These are phyloP conservation scores for Ailanthus altissimus DNA, from an alignment of 345 rosid species.

Conservation along the genomic window DNA sequence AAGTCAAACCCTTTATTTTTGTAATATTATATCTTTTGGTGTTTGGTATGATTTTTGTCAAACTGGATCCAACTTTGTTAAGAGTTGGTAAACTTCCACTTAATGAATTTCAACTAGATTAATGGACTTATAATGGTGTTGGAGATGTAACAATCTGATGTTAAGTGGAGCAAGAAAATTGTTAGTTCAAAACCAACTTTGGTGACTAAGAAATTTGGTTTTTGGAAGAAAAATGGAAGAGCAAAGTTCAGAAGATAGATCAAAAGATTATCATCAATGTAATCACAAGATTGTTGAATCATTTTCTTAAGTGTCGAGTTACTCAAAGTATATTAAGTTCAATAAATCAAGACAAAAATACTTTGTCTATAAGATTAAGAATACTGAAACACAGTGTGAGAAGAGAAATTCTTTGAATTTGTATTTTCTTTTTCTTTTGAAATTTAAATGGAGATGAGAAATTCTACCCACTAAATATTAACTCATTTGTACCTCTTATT, in stretches of 20 bases:
- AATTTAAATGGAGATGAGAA: too few relatives aligned
- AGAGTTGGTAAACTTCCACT: background rate
- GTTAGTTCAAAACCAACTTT: too few relatives aligned
- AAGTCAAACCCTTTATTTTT: background rate
- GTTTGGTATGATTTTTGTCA: background rate
- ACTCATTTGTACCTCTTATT: too few relatives aligned
- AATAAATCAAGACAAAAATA: background rate
- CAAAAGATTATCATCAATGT: background rate
- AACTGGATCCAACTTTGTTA: too few relatives aligned
- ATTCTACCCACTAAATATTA: too few relatives aligned
- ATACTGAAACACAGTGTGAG: background rate
- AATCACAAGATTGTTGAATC: background rate
- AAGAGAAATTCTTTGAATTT: too few relatives aligned
- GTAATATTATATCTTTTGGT: background rate
- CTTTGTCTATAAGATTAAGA: background rate
- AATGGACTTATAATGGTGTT: background rate
- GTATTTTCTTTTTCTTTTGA: too few relatives aligned
- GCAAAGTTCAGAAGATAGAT: conserved; percentile 15
- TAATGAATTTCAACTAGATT: background rate
- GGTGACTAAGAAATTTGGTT: too few relatives aligned
- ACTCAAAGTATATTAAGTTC: background rate
- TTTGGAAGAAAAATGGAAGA: background rate
- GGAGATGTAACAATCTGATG: too few relatives aligned
- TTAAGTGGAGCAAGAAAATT: too few relatives aligned
- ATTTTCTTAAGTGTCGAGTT: background rate